phyloP scores from a whole-genome alignment of 140 eudicot species.

The Bidens hawaiensis region DNA sequence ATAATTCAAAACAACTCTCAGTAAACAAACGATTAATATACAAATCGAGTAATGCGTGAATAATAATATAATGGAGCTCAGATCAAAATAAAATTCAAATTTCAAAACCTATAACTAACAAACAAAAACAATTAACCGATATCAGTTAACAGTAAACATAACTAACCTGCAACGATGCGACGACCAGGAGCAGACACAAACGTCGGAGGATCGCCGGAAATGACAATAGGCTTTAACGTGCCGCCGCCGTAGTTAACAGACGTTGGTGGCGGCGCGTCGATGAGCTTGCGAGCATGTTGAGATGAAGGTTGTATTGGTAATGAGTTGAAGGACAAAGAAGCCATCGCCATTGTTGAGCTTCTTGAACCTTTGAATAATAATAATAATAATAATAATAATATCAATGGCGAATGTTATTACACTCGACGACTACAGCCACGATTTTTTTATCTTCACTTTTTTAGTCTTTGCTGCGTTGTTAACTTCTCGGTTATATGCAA shows the following conservation, averaged over 20 bases:
- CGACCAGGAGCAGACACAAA: slow-evolving; percentile 96
- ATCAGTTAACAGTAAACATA: neutral
- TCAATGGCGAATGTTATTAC: slow-evolving; percentile 24
- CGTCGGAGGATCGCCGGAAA: slow-evolving; percentile 80
- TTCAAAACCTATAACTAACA: neutral
- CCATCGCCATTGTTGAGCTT: slow-evolving; percentile 39
- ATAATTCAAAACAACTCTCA: no score
- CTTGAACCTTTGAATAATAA: no score
- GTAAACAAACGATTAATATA: neutral
- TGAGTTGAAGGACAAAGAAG: slow-evolving; percentile 45
- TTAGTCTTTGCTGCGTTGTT: slow-evolving; percentile 4
- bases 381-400: neutral
- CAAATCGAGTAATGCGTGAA: neutral
- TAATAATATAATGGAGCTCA: neutral
- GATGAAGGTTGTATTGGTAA: slow-evolving; percentile 48
- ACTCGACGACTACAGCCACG: slow-evolving; percentile 26
- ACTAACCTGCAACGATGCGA: slow-evolving; percentile 82
- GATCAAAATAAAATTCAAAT: slow-evolving; percentile 6
- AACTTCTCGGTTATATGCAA: neutral
- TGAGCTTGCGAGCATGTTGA: slow-evolving; percentile 30
- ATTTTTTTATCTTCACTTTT: slow-evolving; percentile 26
- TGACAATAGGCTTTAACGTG: slow-evolving; percentile 68
- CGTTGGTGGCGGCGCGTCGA: slow-evolving; percentile 20
- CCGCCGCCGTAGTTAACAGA: slow-evolving; percentile 27
- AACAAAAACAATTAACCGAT: neutral